phyloP scores from a whole-genome alignment of 2,329 filamentous ascomycete genomes.

The Fusarium udum region DNA sequence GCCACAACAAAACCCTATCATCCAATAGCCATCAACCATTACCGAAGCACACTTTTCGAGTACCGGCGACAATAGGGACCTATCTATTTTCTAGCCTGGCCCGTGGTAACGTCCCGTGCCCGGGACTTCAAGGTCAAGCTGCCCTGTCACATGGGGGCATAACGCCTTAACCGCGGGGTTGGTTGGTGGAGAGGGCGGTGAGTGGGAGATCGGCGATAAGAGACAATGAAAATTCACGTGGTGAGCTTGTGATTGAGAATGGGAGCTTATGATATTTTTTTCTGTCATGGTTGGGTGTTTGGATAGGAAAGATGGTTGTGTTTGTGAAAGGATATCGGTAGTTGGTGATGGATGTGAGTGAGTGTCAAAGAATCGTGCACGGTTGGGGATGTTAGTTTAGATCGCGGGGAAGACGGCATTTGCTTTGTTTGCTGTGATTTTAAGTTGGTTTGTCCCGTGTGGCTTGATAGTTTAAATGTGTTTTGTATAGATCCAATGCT shows the following conservation, averaged over 20 bases:
- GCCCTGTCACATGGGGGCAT: conserved; percentile 24
- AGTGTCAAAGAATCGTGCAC: conserved; percentile 3
- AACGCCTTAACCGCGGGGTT: conserved; percentile 24
- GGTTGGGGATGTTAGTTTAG: neutral
- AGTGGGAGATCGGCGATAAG: conserved; percentile 24
- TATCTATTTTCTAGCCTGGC: conserved; percentile 24
- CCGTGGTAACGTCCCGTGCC: conserved; percentile 36
- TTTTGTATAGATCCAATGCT: neutral
- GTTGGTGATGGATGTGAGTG: neutral
- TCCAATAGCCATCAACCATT: conserved; percentile 10
- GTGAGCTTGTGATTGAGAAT: conserved; percentile 2
- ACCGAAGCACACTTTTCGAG: conserved; percentile 9
- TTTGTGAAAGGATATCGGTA: neutral
- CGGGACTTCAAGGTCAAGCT: conserved; percentile 7
- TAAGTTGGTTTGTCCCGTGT: conserved; percentile 5
- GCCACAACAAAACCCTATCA: conserved; percentile 13
- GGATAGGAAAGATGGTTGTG: conserved; percentile 7
- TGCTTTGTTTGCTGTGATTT: conserved; percentile 1
- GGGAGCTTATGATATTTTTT: neutral
- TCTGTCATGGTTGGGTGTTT: conserved; percentile 5
- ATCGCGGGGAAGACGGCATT: neutral
- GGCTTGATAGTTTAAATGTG: neutral
- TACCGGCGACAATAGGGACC: conserved; percentile 19
- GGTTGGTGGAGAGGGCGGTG: conserved; percentile 19
- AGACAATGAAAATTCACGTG: conserved; percentile 1